Base-by-base conservation (phyloP, 768 basidiomycete species). In the Leccinum olivaceopallidum region DNA sequence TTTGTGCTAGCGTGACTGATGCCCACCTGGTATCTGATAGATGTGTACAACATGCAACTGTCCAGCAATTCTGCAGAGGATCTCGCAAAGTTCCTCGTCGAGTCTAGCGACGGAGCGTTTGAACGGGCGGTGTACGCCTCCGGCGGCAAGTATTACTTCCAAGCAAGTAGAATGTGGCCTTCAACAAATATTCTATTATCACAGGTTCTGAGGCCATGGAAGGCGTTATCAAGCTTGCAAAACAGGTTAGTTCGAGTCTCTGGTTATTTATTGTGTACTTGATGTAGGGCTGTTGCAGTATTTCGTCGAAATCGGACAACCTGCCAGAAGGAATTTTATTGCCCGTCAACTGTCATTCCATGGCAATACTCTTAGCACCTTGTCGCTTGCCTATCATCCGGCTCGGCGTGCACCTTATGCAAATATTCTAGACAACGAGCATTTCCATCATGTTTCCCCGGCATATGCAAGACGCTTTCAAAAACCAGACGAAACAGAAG, bases 161-260 rank as follows among this genome's bases (percentile, higher is more conserved):
- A 60, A 47, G 20, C 36, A 5, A 18, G 36, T 12, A 49, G 24
- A 55, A 50, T 20, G 12, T 50, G 24, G 9, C 20, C 44, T 37
- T n/a, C n/a, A 50, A 61, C 51, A 34, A 34, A 34, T 34, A 12
- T 28, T 52, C 5, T 34, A 57, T 37, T 57, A 61, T 37, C 56
- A 61, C 56, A 93, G 92, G 92, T 53, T 89, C 92, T 3, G 94
- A 95, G 73, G 92, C 93, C 0, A 90, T 94, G 89, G 94, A 95
- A 64, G 83, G 85, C 59, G 87, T 85, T n/a, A 79, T 94, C 58
- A 95, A 95, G 74, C 80, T 92, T 3, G 84, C 87, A 32, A 83
- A 88, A 67, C 92, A 94, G 78, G 88, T 89, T 68, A 14, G 75
- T 65, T 48, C 16, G 56, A 12, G 10, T 47, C 16, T 22, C 20